Evolutionary conservation across 1,139 yeast species (phyloP), one percentile per base, ranked within the genome.

Genomic region (Taphrina flavorubra): DNA sequence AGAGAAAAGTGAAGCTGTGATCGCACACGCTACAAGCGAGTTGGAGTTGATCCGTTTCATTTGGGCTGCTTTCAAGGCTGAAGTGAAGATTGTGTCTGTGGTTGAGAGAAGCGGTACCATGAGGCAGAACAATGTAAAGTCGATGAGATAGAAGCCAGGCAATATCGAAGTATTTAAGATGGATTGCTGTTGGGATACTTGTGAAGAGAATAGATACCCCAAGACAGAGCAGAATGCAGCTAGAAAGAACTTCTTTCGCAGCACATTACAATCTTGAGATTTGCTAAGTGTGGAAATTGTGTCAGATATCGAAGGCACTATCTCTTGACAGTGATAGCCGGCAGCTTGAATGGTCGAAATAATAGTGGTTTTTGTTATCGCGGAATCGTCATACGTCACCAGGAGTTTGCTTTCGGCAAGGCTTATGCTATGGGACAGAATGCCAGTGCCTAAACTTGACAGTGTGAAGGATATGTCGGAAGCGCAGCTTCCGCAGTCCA

Each of bases 41-140:
- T 95, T 99, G 98, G 95, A 94, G 31, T 95, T 91, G n/a, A 97
- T 97, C 63, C 88, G 82, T 6, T 86, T 83, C 73, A 88, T 90
- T 68, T 80, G 80, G 18, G 91, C 71, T 14, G 96, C 88, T 59
- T 83, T 83, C 74, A 79, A 81, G 11, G 95, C 85, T 70, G 90
- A 87, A 63, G 78, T 80, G 76, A 86, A 85, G 75, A 91, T 94
- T 49, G 79, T 75, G 0, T 89, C 97, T 71, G 86, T 83, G 42
- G 82, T 80, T 74, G 89, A 85, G 75, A 90, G 94, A 56, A 92
- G 82, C 73, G 88, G 89, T 0, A 87, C 77, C 0, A 92, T 84
- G 1, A 92, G 76, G 0, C 82, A 72, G 1, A 89, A 78, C 73
- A 90, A 87, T 13, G 91, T 71, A 16, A 91, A 70, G 25, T 90